A percentile compares a stretch with the other conserved stretches of the same genome.
Evolutionary conservation across 2,329 filamentous ascomycete species (phyloP).

Genomic region (Alternaria hordeiaustralica): DNA sequence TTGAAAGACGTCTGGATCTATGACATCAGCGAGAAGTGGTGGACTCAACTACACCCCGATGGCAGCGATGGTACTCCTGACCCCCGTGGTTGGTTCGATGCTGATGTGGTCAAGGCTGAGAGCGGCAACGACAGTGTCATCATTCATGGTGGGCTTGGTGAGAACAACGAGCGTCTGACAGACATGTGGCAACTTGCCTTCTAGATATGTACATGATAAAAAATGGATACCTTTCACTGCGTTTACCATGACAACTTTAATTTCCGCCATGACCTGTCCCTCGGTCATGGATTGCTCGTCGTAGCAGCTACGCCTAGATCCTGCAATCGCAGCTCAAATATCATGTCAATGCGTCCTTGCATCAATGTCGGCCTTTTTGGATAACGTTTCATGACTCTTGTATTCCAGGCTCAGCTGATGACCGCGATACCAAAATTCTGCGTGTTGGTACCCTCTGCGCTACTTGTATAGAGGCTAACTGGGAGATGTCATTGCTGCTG

Average conservation of each 20-base stretch:
- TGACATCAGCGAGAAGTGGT: constrained; percentile 45
- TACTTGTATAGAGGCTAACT: too few species aligned
- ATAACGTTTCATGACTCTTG: too few species aligned
- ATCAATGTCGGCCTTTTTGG: too few species aligned
- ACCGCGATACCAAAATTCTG: too few species aligned
- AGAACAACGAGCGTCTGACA: constrained; percentile 58
- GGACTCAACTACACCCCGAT: constrained; percentile 37
- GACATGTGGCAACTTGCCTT: constrained; percentile 58
- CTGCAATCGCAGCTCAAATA: background rate
- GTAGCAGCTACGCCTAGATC: background rate
- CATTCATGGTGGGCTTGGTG: constrained; percentile 60
- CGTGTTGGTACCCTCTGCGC: too few species aligned
- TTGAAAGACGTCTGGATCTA: constrained; percentile 59
- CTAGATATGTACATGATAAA: constrained; percentile 4
- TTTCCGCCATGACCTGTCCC: background rate
- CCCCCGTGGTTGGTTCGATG: constrained; percentile 62
- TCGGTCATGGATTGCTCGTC: background rate
- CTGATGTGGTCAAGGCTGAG: constrained; percentile 50
- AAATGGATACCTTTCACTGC: background rate
- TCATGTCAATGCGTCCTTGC: too few species aligned
- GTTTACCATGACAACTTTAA: background rate
- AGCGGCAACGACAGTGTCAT: constrained; percentile 49
- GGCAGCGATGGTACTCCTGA: constrained; percentile 43
- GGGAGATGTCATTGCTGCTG: too few species aligned
- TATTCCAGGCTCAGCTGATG: too few species aligned